Conservation (phyloP, 176 grass and related monocot species). For the Typha latifolia region DNA sequence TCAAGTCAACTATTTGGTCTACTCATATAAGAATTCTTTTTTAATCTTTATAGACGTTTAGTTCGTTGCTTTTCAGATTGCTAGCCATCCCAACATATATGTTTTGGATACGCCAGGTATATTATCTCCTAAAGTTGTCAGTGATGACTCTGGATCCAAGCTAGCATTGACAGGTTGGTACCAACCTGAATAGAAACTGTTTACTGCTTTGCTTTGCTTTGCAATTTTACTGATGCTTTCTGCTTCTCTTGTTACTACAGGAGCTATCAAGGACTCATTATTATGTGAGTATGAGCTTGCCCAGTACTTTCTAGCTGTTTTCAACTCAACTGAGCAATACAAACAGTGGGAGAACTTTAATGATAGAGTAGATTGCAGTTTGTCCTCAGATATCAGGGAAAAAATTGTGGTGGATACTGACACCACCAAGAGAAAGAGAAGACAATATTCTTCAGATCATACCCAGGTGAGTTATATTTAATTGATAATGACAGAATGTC, state of each 20-base stretch:
- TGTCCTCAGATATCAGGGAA: slow-evolving; percentile 10
- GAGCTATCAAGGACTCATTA: slow-evolving; percentile 55
- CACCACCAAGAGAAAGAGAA: slow-evolving; percentile 10
- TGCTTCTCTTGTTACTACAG: slow-evolving; percentile 22
- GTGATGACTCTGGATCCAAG: slow-evolving; percentile 31
- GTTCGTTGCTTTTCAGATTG: slow-evolving; percentile 35
- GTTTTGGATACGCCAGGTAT: slow-evolving; percentile 63
- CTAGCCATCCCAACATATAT: slow-evolving; percentile 74
- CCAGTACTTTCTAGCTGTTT: slow-evolving; percentile 42
- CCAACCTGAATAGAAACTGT: slow-evolving; percentile 12
- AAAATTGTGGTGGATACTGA: not conserved
- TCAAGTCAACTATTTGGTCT: not conserved
- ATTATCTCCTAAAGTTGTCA: slow-evolving; percentile 29
- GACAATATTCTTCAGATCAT: slow-evolving; percentile 64
- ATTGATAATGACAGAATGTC: not conserved
- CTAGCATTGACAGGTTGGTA: slow-evolving; percentile 50
- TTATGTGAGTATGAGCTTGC: slow-evolving; percentile 38
- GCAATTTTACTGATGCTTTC: slow-evolving; percentile 7
- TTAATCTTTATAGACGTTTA: not conserved
- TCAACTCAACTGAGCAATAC: slow-evolving; percentile 39
- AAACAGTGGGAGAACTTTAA: slow-evolving; percentile 39
- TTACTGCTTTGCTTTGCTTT: slow-evolving; percentile 1
- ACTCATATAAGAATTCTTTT: slow-evolving; percentile 7
- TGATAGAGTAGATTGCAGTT: slow-evolving; percentile 4
- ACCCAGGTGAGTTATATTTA: slow-evolving; percentile 34